Conservation (phyloP, 2,329 filamentous ascomycete species). For the Fusarium sp. region DNA sequence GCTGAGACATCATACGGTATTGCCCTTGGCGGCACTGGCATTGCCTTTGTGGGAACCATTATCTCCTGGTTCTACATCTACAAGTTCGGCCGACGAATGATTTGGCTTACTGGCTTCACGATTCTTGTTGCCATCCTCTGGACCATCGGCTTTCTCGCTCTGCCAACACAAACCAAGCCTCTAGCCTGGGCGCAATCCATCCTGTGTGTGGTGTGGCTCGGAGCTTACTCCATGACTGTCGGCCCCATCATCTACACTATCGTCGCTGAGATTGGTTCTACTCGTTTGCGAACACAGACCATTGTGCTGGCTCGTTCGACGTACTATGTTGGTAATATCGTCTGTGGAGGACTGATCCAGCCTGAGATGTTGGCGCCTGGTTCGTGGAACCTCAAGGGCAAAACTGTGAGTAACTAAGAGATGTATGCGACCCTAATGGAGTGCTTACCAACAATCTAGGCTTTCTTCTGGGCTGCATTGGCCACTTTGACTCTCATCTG, state of each 20-base stretch:
- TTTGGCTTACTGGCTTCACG: constrained; percentile 57
- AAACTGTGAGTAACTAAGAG: constrained; percentile 48
- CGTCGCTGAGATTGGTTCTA: constrained; percentile 58
- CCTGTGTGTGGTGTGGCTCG: constrained; percentile 60
- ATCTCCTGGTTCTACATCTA: constrained; percentile 60
- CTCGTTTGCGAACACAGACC: constrained; percentile 58
- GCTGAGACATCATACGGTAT: constrained; percentile 56
- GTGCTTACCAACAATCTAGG: constrained; percentile 44
- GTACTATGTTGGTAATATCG: constrained; percentile 58
- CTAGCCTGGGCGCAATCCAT: constrained; percentile 57
- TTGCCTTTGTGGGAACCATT: constrained; percentile 59
- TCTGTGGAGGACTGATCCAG: constrained; percentile 55
- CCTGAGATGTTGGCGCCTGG: constrained; percentile 55
- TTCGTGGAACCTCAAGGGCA: constrained; percentile 56
- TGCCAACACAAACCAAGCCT: constrained; percentile 51
- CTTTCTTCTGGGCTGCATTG: constrained; percentile 58
- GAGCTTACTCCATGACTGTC: constrained; percentile 58
- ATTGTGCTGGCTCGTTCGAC: constrained; percentile 56
- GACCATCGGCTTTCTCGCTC: constrained; percentile 58
- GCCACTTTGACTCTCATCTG: constrained; percentile 55
- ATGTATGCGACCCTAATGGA: no score
- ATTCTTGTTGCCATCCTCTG: constrained; percentile 56
- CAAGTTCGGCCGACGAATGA: constrained; percentile 57
- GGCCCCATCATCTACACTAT: constrained; percentile 60
- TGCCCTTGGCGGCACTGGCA: constrained; percentile 56